Evolutionary conservation across 202 grass and related monocot species (phyloP).

Genomic region (Carex sylvatica): DNA sequence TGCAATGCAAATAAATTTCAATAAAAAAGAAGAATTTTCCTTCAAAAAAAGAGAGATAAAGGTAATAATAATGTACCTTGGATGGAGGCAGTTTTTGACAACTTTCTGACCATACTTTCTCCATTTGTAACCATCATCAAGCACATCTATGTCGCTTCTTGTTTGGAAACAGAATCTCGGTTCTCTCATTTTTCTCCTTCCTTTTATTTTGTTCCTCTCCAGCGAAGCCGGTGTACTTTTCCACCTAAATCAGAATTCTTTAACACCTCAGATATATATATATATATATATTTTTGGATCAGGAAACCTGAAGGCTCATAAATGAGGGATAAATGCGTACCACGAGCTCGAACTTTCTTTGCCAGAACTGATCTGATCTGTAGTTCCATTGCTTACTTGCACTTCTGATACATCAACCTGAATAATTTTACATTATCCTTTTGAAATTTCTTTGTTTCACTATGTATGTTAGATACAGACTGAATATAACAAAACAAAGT

Average conservation of each 20-base stretch:
- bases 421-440: conserved; percentile 2
- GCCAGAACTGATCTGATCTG: conserved; percentile 9
- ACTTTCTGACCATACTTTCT: conserved; percentile 98
- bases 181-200: conserved; percentile 93
- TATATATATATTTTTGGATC: not conserved
- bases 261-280: conserved; percentile 25
- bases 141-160: conserved; percentile 84
- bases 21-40: no score
- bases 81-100: conserved; percentile 96
- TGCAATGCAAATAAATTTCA: not conserved
- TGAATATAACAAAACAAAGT: not conserved
- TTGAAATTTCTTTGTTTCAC: not conserved
- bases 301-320: not conserved
- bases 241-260: conserved; percentile 43
- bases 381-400: conserved; percentile 30
- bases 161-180: conserved; percentile 99
- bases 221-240: conserved; percentile 39
- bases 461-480: not conserved
- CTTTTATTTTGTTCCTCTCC: conserved; percentile 88
- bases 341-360: conserved; percentile 43
- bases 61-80: conserved; percentile 46
- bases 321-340: conserved; percentile 23
- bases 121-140: conserved; percentile 98
- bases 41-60: not conserved
- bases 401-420: conserved; percentile 44